Base-by-base conservation (phyloP, 805 yeast genomes). In the Nakazawaea ambrosiae region DNA sequence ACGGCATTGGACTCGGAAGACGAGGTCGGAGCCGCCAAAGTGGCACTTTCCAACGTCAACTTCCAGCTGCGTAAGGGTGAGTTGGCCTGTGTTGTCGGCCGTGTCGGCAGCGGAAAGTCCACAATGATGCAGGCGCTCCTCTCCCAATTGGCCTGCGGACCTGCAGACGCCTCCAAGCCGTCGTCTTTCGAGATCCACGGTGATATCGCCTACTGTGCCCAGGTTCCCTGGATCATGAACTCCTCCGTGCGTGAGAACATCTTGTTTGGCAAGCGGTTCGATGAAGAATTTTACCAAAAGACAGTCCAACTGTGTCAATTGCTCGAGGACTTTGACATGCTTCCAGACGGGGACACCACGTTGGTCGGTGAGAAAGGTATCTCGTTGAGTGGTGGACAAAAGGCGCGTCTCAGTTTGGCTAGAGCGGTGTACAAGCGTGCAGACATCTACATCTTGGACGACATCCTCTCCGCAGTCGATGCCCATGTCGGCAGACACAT, bases 331-430 rank as follows among this genome's bases (percentile, higher is more conserved):
- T 65, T 92, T 44, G 75, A 72, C 22, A 75, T 80, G 22, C 69
- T 92, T 42, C 87, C 96, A 2, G 84, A 86, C 52, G 96, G 96
- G 38, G 97, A 92, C 56, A 69, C 68, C 36, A 92, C 98, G 5
- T 76, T 84, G 49, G 97, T 92, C 41, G 98, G 98, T 45, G 98
- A 92, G 63, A 87, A 90, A 57, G 98, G 98, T 46, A 89, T 92
- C 36, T 86, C 97, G 11, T 68, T 92, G 34, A 85, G 96, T 29
- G 98, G 98, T 36, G 98, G 98, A 31, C 98, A 92, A 60, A 92
- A 92, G 68, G 97, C 98, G 0, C 78, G 98, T 57, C 70, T 92
- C 26, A 80, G 95, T 1, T 70, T 92, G 37, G 98, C 98, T 0
- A 75, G 98, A 55, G 97, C 98, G 10, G 96, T 92, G 8, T 92